phyloP scores from a whole-genome alignment of 2,329 filamentous ascomycete species.

The Xylaria arbuscula region DNA sequence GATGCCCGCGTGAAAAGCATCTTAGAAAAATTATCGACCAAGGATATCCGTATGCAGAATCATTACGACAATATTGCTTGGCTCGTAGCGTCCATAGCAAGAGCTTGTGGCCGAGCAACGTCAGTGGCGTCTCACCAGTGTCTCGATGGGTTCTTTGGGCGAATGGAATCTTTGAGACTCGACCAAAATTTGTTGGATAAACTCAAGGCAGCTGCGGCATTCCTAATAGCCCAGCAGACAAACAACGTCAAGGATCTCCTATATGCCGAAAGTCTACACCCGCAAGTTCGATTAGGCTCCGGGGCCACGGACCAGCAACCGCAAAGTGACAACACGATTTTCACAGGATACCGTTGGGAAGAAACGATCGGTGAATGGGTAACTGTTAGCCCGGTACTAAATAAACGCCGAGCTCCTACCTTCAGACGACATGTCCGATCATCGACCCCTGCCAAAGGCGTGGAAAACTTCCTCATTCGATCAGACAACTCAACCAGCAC shows the following conservation, averaged over 20 bases:
- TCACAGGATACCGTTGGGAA: slow-evolving; percentile 61
- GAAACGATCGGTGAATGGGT: slow-evolving; percentile 69
- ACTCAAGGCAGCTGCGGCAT: slow-evolving; percentile 61
- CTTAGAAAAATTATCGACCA: slow-evolving; percentile 37
- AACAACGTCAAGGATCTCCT: slow-evolving; percentile 64
- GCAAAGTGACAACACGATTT: slow-evolving; percentile 36
- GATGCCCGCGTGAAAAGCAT: slow-evolving; percentile 29
- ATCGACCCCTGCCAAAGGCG: slow-evolving; percentile 29
- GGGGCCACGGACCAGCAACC: slow-evolving; percentile 14
- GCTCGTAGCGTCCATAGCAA: slow-evolving; percentile 48
- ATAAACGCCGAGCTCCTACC: slow-evolving; percentile 37
- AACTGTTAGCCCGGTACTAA: slow-evolving; percentile 56
- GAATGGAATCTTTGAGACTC: slow-evolving; percentile 52
- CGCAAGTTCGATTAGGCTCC: slow-evolving; percentile 10
- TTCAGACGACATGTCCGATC: slow-evolving; percentile 41
- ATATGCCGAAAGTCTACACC: slow-evolving; percentile 61
- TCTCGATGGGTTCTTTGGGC: slow-evolving; percentile 53
- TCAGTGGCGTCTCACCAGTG: slow-evolving; percentile 45
- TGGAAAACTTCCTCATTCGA: slow-evolving; percentile 11
- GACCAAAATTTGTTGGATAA: slow-evolving; percentile 50
- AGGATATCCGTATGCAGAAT: slow-evolving; percentile 37
- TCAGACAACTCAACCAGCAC: slow-evolving; percentile 29
- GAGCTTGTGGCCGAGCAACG: slow-evolving; percentile 46
- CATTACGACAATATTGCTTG: slow-evolving; percentile 45
- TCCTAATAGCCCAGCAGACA: slow-evolving; percentile 63